phyloP scores from a whole-genome alignment of 495 filamentous ascomycete species.

The Penicillium egyptiacum region DNA sequence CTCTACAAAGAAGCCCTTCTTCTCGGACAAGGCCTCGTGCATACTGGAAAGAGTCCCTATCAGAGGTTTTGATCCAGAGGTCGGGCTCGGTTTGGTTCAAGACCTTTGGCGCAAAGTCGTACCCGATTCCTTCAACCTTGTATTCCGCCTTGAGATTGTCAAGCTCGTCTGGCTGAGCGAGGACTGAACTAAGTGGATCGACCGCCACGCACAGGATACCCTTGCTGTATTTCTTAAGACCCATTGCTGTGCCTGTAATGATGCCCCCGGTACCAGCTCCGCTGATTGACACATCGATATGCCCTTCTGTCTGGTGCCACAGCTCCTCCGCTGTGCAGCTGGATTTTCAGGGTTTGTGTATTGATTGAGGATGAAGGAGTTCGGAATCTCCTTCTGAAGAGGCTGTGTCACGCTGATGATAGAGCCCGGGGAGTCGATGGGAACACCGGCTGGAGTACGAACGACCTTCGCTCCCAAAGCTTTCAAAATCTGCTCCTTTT shows the following conservation, averaged over 20 bases:
- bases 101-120: constrained; percentile 85
- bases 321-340: constrained; percentile 84
- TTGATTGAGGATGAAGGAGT: constrained; percentile 85
- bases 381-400: constrained; percentile 79
- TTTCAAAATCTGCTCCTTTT: constrained; percentile 82
- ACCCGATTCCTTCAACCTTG: constrained; percentile 89
- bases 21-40: constrained; percentile 77
- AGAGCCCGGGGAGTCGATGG: constrained; percentile 77
- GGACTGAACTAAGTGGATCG: constrained; percentile 7
- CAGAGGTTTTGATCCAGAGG: constrained; percentile 87
- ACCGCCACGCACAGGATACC: constrained; percentile 5
- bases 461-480: constrained; percentile 87
- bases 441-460: constrained; percentile 82
- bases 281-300: constrained; percentile 64
- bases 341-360: constrained; percentile 83
- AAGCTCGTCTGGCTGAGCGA: constrained; percentile 1
- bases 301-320: constrained; percentile 73
- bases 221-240: neutral
- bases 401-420: constrained; percentile 80
- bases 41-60: constrained; percentile 73
- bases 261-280: neutral
- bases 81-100: constrained; percentile 68
- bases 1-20: constrained; percentile 80
- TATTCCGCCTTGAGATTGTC: constrained; percentile 43
- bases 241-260: neutral